phyloP scores from a whole-genome alignment of 495 filamentous ascomycete genomes.

The Podospora conica region DNA sequence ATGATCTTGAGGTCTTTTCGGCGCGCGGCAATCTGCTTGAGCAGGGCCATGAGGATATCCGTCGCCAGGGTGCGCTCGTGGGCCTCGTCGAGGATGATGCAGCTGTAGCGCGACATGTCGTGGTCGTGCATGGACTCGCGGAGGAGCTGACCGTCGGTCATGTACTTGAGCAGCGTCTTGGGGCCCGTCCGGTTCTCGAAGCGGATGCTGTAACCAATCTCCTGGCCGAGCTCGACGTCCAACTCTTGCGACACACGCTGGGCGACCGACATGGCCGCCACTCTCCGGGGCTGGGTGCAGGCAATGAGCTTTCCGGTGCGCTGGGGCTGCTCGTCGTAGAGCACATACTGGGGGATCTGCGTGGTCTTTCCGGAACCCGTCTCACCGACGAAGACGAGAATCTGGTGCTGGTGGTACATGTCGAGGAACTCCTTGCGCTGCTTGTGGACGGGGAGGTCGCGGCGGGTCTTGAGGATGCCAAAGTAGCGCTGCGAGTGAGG shows the following conservation, averaged over 20 bases:
- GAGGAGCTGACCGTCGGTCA: slow-evolving; percentile 99
- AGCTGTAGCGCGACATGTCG: slow-evolving; percentile 84
- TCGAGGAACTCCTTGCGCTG: slow-evolving; percentile 92
- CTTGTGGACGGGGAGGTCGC: slow-evolving; percentile 81
- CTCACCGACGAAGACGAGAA: slow-evolving; percentile 97
- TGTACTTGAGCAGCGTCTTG: slow-evolving; percentile 96
- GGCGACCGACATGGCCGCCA: slow-evolving; percentile 98
- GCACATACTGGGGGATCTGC: slow-evolving; percentile 96
- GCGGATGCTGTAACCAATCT: slow-evolving; percentile 98
- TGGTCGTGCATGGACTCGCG: slow-evolving; percentile 98
- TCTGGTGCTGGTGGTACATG: slow-evolving; percentile 86
- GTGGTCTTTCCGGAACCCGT: slow-evolving; percentile 99
- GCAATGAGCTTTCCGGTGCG: slow-evolving; percentile 79
- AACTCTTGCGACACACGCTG: slow-evolving; percentile 97
- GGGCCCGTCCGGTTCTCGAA: slow-evolving; percentile 92
- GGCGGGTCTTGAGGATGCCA: slow-evolving; percentile 73
- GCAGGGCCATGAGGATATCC: slow-evolving; percentile 90
- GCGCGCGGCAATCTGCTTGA: slow-evolving; percentile 76
- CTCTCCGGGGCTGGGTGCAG: slow-evolving; percentile 96
- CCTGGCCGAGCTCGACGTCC: slow-evolving; percentile 88
- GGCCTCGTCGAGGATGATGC: slow-evolving; percentile 96
- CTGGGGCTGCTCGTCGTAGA: slow-evolving; percentile 94
- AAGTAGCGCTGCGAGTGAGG: slow-evolving; percentile 80
- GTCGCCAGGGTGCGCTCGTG: slow-evolving; percentile 95
- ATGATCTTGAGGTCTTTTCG: slow-evolving; percentile 89